Evolutionary conservation across 1,284 basidiomycete genomes (phyloP), one percentile per base, ranked within the genome.

Genomic region (Trichosporon coremiiforme): DNA sequence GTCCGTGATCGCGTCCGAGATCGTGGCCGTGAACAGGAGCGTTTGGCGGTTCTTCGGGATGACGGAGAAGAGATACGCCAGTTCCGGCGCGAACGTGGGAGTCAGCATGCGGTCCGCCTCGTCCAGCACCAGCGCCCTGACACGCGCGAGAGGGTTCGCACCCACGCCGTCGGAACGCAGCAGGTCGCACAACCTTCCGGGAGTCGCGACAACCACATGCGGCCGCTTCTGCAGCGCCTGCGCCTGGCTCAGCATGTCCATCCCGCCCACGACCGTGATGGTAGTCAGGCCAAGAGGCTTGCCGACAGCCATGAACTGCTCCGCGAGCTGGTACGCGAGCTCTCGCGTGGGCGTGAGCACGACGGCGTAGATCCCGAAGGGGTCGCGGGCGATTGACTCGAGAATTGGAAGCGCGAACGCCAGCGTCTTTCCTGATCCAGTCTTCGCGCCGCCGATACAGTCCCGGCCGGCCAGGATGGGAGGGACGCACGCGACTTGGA

Each of bases 201-300:
- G 97, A 0, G 97, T 99, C 6, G 96, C 97, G 53, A 99, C 90
- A 20, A 99, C 90, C 53, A 99, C 87, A 80, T 99, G 97, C 0
- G 97, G 97, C 38, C 93, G 88, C 74, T 89, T 87, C 2, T 88
- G 87, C 5, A 99, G 88, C 79, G 96, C 94, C 36, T 93, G 86
- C 0, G 96, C 93, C 81, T 99, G 97, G 7, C 89, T 83, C 86
- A 98, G 94, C 91, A 98, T 97, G 79, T 99, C 97, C 93, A 99
- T 95, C 4, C 97, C 97, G 9, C 97, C 97, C 2, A 99, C 93
- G 22, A 99, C 87, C 2, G 98, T 93, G 8, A 91, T 88, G 20
- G 94, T 97, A 31, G 89, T 89, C 65, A 94, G 84, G 75, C 90
- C 93, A 65, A 96, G 83, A 2, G 93, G 87, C 31, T 89, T 87